Percentiles rank a stretch among this genome's conserved stretches.
Conservation (phyloP, 148 eudicot genomes). For the Arctostaphylos glauca region DNA sequence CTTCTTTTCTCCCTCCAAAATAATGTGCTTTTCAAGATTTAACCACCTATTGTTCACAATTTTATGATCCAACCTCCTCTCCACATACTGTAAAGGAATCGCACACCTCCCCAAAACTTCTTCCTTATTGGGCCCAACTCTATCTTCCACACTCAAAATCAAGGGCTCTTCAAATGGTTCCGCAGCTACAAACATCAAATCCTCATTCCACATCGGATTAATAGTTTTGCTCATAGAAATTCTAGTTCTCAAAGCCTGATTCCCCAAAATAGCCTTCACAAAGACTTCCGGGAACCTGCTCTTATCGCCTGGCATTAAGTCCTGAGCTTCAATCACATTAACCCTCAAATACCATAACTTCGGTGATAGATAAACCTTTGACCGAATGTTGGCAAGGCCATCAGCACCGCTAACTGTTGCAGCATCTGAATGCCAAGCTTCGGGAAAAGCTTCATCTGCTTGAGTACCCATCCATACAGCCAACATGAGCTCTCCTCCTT, state of each 20-base stretch:
- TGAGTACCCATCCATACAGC: slow-evolving; percentile 13
- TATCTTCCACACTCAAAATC: slow-evolving; percentile 27
- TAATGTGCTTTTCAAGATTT: slow-evolving; percentile 25
- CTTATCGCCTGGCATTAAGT: not conserved
- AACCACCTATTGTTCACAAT: slow-evolving; percentile 15
- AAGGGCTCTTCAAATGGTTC: slow-evolving; percentile 30
- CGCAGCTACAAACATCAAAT: slow-evolving; percentile 30
- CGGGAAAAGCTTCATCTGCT: slow-evolving; percentile 13
- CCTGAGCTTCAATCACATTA: slow-evolving; percentile 16
- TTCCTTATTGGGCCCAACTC: slow-evolving; percentile 27
- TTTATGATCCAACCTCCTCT: slow-evolving; percentile 22
- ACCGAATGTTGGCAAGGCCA: slow-evolving; percentile 10
- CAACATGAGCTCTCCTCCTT: slow-evolving; percentile 13
- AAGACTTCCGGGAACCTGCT: slow-evolving; percentile 9
- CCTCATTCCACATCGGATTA: slow-evolving; percentile 20
- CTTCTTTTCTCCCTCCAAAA: slow-evolving; percentile 20
- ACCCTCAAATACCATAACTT: slow-evolving; percentile 9
- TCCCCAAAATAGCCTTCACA: slow-evolving; percentile 12
- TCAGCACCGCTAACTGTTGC: slow-evolving; percentile 5
- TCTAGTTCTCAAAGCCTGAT: slow-evolving; percentile 14
- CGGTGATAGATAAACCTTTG: slow-evolving; percentile 9
- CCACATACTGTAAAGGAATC: slow-evolving; percentile 22
- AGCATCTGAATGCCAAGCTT: not conserved
- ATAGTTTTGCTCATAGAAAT: slow-evolving; percentile 7
- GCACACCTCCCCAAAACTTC: slow-evolving; percentile 23